These are phyloP conservation scores for Royoungia palumana DNA, from an alignment of 768 basidiomycete species.

Conservation along the genomic window DNA sequence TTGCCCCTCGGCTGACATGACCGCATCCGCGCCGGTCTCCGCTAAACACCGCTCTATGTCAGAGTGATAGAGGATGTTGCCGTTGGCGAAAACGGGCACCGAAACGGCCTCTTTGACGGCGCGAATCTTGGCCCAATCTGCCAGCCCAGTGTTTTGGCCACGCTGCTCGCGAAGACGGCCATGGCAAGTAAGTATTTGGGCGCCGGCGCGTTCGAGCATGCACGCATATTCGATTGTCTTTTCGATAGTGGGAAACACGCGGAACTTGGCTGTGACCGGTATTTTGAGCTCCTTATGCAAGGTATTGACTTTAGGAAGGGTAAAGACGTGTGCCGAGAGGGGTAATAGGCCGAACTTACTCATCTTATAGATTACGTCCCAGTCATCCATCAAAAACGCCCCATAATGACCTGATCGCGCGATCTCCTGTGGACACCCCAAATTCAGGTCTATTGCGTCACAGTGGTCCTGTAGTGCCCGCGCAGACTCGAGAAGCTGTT, in stretches of 20 bases:
- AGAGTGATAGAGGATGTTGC: conserved; percentile 85
- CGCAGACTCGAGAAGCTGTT: conserved; percentile 74
- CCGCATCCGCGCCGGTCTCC: conserved; percentile 84
- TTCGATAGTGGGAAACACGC: conserved; percentile 80
- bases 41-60: conserved; percentile 79
- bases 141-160: conserved; percentile 80
- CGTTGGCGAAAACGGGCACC: conserved; percentile 95
- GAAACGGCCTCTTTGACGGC: conserved; percentile 88
- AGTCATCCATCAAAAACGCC: conserved; percentile 90
- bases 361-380: conserved; percentile 81
- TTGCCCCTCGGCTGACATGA: conserved; percentile 95
- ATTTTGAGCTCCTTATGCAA: conserved; percentile 79
- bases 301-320: conserved; percentile 61
- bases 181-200: conserved; percentile 92
- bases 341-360: conserved; percentile 43
- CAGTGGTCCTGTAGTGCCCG: conserved; percentile 71
- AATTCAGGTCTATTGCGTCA: conserved; percentile 93
- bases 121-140: conserved; percentile 86
- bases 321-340: background rate
- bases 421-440: conserved; percentile 95
- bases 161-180: conserved; percentile 90
- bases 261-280: conserved; percentile 97
- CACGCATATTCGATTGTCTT: conserved; percentile 92
- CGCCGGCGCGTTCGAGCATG: conserved; percentile 94
- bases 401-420: conserved; percentile 86